Evolutionary conservation across 495 filamentous ascomycete genomes (phyloP).

Genomic region (Staphylotrichum longicolle): DNA sequence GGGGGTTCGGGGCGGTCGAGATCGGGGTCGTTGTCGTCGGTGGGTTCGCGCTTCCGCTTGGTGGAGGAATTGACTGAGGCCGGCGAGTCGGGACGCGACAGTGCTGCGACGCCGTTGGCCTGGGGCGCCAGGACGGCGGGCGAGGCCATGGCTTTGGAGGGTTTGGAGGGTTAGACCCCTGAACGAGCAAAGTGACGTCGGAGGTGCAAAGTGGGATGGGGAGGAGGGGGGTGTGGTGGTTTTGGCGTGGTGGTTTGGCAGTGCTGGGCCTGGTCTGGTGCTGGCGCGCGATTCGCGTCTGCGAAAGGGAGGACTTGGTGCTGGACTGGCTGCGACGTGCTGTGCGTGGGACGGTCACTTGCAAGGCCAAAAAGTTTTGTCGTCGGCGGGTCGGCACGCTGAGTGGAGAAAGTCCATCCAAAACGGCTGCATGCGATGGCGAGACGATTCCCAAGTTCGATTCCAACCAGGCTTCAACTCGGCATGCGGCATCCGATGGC

Average conservation of each 20-base stretch:
- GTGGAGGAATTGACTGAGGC: slow-evolving; percentile 41
- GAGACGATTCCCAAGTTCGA: slow-evolving; percentile 13
- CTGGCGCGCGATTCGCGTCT: slow-evolving; percentile 45
- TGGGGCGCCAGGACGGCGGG: slow-evolving; percentile 40
- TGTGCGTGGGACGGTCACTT: slow-evolving; percentile 15
- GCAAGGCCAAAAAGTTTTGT: slow-evolving; percentile 35
- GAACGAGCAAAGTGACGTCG: background rate
- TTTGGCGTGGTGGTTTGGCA: slow-evolving; percentile 17
- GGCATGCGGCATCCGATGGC: slow-evolving; percentile 22
- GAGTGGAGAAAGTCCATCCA: slow-evolving; percentile 25
- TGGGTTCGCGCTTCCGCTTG: slow-evolving; percentile 58
- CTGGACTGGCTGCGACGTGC: background rate
- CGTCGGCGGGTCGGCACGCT: slow-evolving; percentile 23
- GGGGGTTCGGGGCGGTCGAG: slow-evolving; percentile 28
- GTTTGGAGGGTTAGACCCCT: slow-evolving; percentile 16
- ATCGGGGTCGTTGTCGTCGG: slow-evolving; percentile 37
- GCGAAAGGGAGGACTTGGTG: slow-evolving; percentile 30
- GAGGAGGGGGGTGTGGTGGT: too few relatives aligned
- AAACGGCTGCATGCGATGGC: slow-evolving; percentile 23
- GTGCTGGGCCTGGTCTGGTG: slow-evolving; percentile 28
- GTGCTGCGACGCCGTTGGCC: slow-evolving; percentile 42
- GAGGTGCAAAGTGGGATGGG: slow-evolving; percentile 25
- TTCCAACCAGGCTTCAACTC: slow-evolving; percentile 12
- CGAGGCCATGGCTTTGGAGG: slow-evolving; percentile 41
- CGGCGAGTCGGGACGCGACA: slow-evolving; percentile 42